These are phyloP conservation scores for Spathaspora sp. DNA, from an alignment of 1,139 yeast genomes.

Conservation along the genomic window DNA sequence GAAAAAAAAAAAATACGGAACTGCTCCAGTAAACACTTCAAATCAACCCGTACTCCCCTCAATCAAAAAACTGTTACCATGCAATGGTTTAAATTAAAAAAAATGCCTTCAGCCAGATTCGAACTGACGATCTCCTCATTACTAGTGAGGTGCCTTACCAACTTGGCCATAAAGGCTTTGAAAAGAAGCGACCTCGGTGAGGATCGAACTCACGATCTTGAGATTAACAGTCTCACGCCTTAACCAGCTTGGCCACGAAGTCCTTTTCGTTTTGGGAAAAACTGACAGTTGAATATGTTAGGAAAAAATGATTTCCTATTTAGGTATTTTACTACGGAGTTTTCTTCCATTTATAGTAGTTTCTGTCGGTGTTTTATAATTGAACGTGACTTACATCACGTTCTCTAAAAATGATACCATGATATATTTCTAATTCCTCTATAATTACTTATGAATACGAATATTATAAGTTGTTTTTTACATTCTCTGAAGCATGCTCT, in stretches of 20 bases:
- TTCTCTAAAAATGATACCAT: not conserved
- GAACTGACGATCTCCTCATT: slow-evolving; percentile 89
- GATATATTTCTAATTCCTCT: not conserved
- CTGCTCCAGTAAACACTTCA: not conserved
- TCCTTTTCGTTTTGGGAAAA: slow-evolving; percentile 15
- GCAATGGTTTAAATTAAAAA: slow-evolving; percentile 19
- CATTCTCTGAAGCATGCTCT: not conserved
- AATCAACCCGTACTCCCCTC: too few relatives aligned
- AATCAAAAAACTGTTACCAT: not conserved
- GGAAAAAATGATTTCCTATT: not conserved
- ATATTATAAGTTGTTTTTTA: not conserved
- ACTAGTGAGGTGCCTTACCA: slow-evolving; percentile 91
- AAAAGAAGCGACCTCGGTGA: slow-evolving; percentile 29
- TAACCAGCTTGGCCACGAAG: slow-evolving; percentile 62
- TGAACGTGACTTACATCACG: not conserved
- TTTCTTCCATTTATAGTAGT: not conserved
- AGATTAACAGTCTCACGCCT: slow-evolving; percentile 63
- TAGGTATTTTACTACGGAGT: not conserved
- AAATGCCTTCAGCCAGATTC: slow-evolving; percentile 75
- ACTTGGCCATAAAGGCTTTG: slow-evolving; percentile 65
- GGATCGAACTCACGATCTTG: slow-evolving; percentile 60
- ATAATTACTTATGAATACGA: not conserved
- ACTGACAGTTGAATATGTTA: not conserved
- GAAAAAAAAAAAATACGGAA: not conserved
- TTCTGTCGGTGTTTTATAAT: not conserved